Conservation (phyloP, 2,329 filamentous ascomycete genomes). For the Orbilia quercus region DNA sequence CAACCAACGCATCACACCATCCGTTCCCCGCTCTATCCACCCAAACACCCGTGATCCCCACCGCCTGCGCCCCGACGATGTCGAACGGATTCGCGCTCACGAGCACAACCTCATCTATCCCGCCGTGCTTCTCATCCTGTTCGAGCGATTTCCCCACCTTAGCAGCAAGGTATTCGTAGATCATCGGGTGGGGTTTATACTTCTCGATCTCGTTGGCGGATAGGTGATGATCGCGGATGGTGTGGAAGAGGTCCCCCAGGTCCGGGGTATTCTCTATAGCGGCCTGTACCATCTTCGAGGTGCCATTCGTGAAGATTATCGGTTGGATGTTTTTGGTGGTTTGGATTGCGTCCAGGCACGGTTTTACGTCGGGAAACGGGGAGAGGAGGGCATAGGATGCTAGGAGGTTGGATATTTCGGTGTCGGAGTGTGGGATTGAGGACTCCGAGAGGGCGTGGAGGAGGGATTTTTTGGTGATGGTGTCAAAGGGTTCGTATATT, state of each 20-base stretch:
- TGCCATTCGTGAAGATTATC: constrained; percentile 79
- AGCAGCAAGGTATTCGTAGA: constrained; percentile 72
- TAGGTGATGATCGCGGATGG: constrained; percentile 61
- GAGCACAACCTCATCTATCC: constrained; percentile 72
- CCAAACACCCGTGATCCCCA: constrained; percentile 74
- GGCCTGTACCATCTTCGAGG: constrained; percentile 71
- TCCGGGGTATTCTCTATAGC: constrained; percentile 65
- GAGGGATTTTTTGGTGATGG: constrained; percentile 73
- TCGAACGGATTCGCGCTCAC: constrained; percentile 81
- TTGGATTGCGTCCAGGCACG: constrained; percentile 66
- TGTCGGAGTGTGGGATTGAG: constrained; percentile 14
- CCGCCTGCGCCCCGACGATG: constrained; percentile 72
- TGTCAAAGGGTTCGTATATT: constrained; percentile 71
- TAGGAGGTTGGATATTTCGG: constrained; percentile 68
- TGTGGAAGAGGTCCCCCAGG: constrained; percentile 67
- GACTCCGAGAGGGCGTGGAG: constrained; percentile 73
- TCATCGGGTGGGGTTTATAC: constrained; percentile 74
- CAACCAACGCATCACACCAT: constrained; percentile 72
- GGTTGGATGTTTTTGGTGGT: constrained; percentile 65
- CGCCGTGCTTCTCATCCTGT: constrained; percentile 60
- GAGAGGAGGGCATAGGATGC: constrained; percentile 73
- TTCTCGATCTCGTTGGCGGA: constrained; percentile 71
- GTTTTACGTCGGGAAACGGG: constrained; percentile 73
- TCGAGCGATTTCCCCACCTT: constrained; percentile 59
- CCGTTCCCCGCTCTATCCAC: constrained; percentile 73